phyloP scores from a whole-genome alignment of 2,329 filamentous ascomycete species.

The Alternaria consortialis region DNA sequence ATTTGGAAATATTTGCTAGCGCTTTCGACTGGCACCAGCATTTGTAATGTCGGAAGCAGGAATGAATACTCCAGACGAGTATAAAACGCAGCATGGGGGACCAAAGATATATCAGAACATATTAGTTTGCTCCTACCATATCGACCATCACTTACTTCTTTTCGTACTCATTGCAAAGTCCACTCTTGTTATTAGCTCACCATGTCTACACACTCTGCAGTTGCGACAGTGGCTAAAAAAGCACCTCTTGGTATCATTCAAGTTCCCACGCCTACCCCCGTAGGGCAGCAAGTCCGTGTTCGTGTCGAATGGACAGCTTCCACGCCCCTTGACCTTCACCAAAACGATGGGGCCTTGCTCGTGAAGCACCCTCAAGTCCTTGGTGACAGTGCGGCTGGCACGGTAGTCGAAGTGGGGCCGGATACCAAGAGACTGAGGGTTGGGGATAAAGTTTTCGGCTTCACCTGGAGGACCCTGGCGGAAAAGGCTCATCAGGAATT shows the following conservation, averaged over 20 bases:
- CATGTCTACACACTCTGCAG: conserved; percentile 51
- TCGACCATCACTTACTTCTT: neutral
- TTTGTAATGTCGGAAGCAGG: conserved; percentile 8
- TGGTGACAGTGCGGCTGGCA: conserved; percentile 63
- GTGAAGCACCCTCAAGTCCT: conserved; percentile 61
- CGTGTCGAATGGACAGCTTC: conserved; percentile 67
- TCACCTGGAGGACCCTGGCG: conserved; percentile 58
- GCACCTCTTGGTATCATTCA: conserved; percentile 47
- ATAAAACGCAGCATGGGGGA: neutral
- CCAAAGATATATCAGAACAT: neutral
- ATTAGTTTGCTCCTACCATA: neutral
- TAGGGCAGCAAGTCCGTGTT: conserved; percentile 61
- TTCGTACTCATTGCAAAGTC: neutral
- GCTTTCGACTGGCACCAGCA: neutral
- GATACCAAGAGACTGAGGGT: conserved; percentile 56
- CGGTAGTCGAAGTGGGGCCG: conserved; percentile 61
- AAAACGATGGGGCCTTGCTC: conserved; percentile 67
- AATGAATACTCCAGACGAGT: neutral
- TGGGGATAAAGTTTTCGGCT: conserved; percentile 67
- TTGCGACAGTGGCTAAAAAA: conserved; percentile 53
- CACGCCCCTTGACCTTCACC: conserved; percentile 69
- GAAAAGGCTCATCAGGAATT: conserved; percentile 67
- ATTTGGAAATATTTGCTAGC: conserved; percentile 17
- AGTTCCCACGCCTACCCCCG: conserved; percentile 48
- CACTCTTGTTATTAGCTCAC: neutral